These are phyloP conservation scores for Leccinum rimulosum DNA, from an alignment of 768 basidiomycete species.

Conservation along the genomic window DNA sequence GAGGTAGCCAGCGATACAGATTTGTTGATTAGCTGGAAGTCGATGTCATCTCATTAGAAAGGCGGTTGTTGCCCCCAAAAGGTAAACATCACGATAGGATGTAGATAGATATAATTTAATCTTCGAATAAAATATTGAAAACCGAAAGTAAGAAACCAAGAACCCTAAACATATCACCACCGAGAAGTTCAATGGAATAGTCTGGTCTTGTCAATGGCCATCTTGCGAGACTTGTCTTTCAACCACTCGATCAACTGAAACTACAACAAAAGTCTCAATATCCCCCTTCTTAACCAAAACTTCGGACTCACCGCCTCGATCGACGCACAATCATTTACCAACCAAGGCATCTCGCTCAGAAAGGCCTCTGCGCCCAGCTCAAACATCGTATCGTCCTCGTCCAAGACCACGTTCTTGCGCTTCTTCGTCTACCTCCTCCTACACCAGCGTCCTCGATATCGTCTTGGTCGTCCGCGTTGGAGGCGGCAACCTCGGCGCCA, in stretches of 20 bases:
- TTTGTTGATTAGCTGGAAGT: too few relatives aligned
- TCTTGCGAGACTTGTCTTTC: not conserved
- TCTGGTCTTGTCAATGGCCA: not conserved
- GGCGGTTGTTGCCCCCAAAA: too few relatives aligned
- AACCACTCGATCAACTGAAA: not conserved
- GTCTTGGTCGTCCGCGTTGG: not conserved
- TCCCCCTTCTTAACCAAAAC: too few relatives aligned
- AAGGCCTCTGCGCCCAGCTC: slow-evolving; percentile 13
- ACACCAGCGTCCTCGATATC: not conserved
- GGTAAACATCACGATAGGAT: too few relatives aligned
- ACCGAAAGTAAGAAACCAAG: not conserved
- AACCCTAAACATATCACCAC: not conserved
- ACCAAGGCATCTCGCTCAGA: slow-evolving; percentile 5
- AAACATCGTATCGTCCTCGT: slow-evolving; percentile 9
- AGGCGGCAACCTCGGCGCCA: not conserved
- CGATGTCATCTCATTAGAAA: too few relatives aligned
- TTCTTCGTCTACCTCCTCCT: not conserved
- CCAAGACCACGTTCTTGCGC: not conserved
- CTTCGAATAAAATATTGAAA: not conserved
- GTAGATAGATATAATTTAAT: too few relatives aligned
- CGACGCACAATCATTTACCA: not conserved
- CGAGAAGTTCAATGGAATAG: too few relatives aligned
- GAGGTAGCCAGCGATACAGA: too few relatives aligned
- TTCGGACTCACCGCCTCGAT: not conserved
- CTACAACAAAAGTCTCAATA: too few relatives aligned